A percentile compares a stretch with the other conserved stretches of the same genome.
Evolutionary conservation across 169 alveolate genomes (phyloP).

Genomic region (Plasmodium knowlesi): DNA sequence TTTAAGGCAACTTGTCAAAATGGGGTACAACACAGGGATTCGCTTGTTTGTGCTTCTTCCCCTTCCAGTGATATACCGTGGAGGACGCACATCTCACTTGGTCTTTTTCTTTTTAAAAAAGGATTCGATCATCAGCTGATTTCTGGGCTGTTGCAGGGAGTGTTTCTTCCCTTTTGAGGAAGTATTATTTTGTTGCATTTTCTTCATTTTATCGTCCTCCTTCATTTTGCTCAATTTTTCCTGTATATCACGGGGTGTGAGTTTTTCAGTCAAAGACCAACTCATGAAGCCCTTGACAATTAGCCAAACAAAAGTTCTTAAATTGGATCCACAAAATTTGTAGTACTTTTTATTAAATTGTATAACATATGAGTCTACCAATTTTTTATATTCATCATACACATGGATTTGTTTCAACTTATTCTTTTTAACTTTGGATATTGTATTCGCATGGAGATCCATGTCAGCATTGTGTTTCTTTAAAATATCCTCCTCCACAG

Average conservation of each 20-base stretch:
- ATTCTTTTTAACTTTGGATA: background rate
- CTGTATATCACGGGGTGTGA: slow-evolving; percentile 27
- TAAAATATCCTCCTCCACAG: slow-evolving; percentile 25
- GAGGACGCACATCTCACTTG: background rate
- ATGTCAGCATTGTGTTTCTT: slow-evolving; percentile 22
- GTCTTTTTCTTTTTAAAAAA: slow-evolving; percentile 56
- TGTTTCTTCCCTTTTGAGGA: slow-evolving; percentile 44
- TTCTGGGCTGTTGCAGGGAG: slow-evolving; percentile 30
- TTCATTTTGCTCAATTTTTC: slow-evolving; percentile 39
- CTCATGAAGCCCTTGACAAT: slow-evolving; percentile 70
- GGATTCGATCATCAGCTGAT: slow-evolving; percentile 57
- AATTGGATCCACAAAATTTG: slow-evolving; percentile 24
- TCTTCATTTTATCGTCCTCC: slow-evolving; percentile 32
- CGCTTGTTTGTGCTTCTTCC: background rate
- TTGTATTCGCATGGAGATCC: background rate
- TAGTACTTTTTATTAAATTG: slow-evolving; percentile 58
- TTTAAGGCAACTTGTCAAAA: background rate
- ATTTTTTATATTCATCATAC: slow-evolving; percentile 40
- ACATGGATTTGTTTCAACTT: slow-evolving; percentile 27
- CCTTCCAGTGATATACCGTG: background rate
- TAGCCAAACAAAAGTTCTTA: slow-evolving; percentile 63
- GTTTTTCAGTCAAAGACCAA: slow-evolving; percentile 13
- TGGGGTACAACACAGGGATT: background rate
- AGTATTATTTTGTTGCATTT: slow-evolving; percentile 23
- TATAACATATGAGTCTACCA: slow-evolving; percentile 23